Percentiles rank a stretch among this genome's conserved stretches.
These are phyloP conservation scores for Penicillium occitanis DNA, from an alignment of 2,329 filamentous ascomycete genomes.

Conservation along the genomic window DNA sequence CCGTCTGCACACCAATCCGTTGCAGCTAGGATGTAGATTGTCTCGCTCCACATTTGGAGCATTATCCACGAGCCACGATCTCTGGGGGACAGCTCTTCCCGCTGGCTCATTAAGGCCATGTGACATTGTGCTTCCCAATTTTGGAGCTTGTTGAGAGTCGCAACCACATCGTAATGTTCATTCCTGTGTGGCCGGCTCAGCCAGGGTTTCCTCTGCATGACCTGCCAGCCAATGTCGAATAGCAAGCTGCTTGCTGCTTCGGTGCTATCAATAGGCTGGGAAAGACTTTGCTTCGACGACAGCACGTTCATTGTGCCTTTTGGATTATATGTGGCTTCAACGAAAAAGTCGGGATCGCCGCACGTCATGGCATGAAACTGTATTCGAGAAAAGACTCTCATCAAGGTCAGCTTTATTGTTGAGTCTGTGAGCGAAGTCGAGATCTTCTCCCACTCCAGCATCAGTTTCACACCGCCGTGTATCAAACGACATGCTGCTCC, in stretches of 20 bases:
- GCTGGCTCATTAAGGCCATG: not conserved
- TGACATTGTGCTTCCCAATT: not conserved
- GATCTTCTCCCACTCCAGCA: conserved; percentile 13
- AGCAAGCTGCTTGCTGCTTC: conserved; percentile 10
- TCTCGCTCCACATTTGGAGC: conserved; percentile 21
- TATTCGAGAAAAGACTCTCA: conserved; percentile 19
- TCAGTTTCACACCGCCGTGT: conserved; percentile 19
- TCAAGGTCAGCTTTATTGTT: conserved; percentile 11
- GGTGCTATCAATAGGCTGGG: conserved; percentile 7
- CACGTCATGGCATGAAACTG: conserved; percentile 19
- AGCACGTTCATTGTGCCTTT: not conserved
- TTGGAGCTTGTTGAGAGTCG: conserved; percentile 8
- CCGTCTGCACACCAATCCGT: not conserved
- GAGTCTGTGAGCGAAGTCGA: not conserved
- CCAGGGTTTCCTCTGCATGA: not conserved
- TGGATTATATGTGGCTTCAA: not conserved
- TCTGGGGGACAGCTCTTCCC: not conserved
- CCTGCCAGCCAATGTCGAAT: conserved; percentile 6
- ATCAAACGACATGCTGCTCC: conserved; percentile 18
- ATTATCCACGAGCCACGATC: conserved; percentile 15
- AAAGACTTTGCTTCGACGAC: not conserved
- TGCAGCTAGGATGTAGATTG: conserved; percentile 15
- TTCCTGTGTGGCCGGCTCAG: not conserved
- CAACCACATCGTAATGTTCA: not conserved
- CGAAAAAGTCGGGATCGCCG: not conserved